A percentile compares a stretch with the other conserved stretches of the same genome.
Evolutionary conservation across 2,329 filamentous ascomycete species (phyloP).

Genomic region (Dichotomopilus funicola): DNA sequence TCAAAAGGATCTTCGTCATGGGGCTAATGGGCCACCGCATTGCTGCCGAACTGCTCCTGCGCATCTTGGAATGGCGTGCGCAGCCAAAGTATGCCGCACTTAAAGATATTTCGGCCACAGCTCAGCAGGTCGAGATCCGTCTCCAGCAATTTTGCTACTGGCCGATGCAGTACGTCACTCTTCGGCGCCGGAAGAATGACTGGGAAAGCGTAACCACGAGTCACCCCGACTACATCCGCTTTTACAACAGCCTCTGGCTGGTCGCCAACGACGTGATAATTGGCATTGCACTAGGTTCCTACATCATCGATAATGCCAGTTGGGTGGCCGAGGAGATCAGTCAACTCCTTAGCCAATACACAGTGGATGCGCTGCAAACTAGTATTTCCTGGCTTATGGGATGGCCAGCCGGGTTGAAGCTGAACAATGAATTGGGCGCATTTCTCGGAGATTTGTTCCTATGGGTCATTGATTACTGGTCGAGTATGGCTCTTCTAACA

Average conservation of each 20-base stretch:
- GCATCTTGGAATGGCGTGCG: slow-evolving; percentile 76
- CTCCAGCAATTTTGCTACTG: slow-evolving; percentile 98
- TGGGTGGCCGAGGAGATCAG: slow-evolving; percentile 79
- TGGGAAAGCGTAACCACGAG: slow-evolving; percentile 95
- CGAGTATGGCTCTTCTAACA: slow-evolving; percentile 49
- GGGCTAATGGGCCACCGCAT: slow-evolving; percentile 73
- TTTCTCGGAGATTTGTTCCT: slow-evolving; percentile 94
- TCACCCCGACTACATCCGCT: slow-evolving; percentile 96
- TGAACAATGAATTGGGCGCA: slow-evolving; percentile 87
- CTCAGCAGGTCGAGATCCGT: slow-evolving; percentile 94
- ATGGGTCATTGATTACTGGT: slow-evolving; percentile 99
- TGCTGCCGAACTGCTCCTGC: slow-evolving; percentile 70
- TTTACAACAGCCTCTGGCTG: slow-evolving; percentile 98
- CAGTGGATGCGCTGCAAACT: slow-evolving; percentile 76
- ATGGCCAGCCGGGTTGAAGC: slow-evolving; percentile 88
- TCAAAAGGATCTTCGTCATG: slow-evolving; percentile 67
- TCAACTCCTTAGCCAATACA: slow-evolving; percentile 69
- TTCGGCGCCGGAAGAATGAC: slow-evolving; percentile 81
- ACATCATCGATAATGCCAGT: slow-evolving; percentile 89
- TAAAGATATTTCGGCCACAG: slow-evolving; percentile 93
- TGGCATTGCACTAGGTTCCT: slow-evolving; percentile 90
- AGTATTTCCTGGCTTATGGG: slow-evolving; percentile 96
- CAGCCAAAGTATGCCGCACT: slow-evolving; percentile 74
- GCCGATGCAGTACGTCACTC: slow-evolving; percentile 91
- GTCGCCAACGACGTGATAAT: slow-evolving; percentile 99